phyloP scores from a whole-genome alignment of 805 yeast species.

The Cyberlindnera veronae region DNA sequence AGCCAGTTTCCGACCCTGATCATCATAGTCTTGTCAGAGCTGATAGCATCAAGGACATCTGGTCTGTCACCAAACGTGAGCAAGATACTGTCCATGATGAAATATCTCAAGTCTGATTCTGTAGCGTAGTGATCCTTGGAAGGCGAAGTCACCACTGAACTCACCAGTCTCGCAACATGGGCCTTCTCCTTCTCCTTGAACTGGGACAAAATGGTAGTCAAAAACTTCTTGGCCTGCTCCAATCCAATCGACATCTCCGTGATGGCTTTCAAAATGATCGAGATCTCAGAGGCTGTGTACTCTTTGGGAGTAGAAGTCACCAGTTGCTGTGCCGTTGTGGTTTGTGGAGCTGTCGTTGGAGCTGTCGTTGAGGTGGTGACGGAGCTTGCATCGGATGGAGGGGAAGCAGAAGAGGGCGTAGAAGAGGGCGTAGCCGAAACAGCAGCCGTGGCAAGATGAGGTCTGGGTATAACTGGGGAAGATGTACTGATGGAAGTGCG shows the following conservation, averaged over 20 bases:
- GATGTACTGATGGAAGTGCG: no score
- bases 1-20: conserved; percentile 7
- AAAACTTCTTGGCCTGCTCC: not conserved
- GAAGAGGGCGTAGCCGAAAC: no score
- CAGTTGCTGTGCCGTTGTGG: not conserved
- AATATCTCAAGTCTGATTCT: not conserved
- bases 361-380: no score
- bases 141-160: not conserved
- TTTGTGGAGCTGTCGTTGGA: no score
- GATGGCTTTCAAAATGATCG: not conserved
- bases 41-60: conserved; percentile 1
- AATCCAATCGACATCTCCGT: not conserved
- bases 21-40: conserved; percentile 1
- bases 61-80: not conserved
- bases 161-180: not conserved
- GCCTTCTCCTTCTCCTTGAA: not conserved
- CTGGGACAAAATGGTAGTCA: not conserved
- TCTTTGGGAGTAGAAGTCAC: not conserved
- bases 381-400: no score
- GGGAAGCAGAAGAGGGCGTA: no score
- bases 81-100: not conserved
- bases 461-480: no score
- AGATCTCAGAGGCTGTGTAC: no score
- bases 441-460: no score
- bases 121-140: conserved; percentile 1